Evolutionary conservation across 176 grass and related monocot species (phyloP).

Genomic region (Avena sativa): DNA sequence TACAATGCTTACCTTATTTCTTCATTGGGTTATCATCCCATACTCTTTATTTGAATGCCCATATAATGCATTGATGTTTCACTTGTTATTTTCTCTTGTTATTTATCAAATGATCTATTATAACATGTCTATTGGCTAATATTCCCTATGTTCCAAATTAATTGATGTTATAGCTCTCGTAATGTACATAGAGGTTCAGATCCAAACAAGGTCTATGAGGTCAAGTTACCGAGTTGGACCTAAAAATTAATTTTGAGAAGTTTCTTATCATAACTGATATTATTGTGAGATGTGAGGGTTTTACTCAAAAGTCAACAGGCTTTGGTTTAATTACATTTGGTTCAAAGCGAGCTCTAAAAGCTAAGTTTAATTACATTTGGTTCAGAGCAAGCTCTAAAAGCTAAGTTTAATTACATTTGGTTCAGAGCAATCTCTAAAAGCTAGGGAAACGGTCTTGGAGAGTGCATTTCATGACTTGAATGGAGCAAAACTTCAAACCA

Average conservation of each 20-base stretch:
- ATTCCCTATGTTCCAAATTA: too few species aligned
- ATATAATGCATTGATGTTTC: too few species aligned
- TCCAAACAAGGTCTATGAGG: constrained; percentile 56
- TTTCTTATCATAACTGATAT: constrained; percentile 62
- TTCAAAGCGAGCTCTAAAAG: constrained; percentile 44
- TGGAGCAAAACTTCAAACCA: constrained; percentile 50
- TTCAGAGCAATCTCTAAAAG: constrained; percentile 44
- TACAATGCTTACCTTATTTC: too few species aligned
- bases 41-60: too few species aligned
- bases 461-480: constrained; percentile 54
- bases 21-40: too few species aligned
- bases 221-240: constrained; percentile 42
- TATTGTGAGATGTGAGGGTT: constrained; percentile 44
- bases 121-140: too few species aligned
- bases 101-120: too few species aligned
- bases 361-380: background rate
- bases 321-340: constrained; percentile 58
- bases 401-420: constrained; percentile 41
- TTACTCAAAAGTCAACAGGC: constrained; percentile 39
- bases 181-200: background rate
- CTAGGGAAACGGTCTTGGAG: constrained; percentile 46
- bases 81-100: too few species aligned
- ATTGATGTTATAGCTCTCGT: too few species aligned
- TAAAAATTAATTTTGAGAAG: constrained; percentile 58
- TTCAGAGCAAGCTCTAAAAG: constrained; percentile 45